phyloP scores from a whole-genome alignment of 202 grass and related monocot species.

The Carex arenaria region DNA sequence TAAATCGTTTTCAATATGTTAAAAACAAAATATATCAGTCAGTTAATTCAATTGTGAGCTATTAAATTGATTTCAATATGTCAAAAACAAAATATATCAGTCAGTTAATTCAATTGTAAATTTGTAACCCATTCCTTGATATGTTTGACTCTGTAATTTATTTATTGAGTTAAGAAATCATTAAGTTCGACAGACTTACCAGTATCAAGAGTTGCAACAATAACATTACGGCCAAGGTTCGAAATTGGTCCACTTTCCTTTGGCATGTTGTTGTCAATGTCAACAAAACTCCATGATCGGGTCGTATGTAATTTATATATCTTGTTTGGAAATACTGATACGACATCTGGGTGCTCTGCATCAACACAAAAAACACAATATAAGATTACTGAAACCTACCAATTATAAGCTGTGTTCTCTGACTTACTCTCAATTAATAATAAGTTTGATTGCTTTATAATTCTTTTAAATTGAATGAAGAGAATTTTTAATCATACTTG shows the following conservation, averaged over 20 bases:
- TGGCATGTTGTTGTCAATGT: conserved; percentile 32
- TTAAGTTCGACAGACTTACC: conserved; percentile 26
- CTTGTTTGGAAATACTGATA: conserved; percentile 72
- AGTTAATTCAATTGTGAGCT: not conserved
- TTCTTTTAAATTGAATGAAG: not conserved
- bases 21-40: not conserved
- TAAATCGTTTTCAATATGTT: not conserved
- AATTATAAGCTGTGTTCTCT: not conserved
- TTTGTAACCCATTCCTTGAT: too few relatives aligned
- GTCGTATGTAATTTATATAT: conserved; percentile 75
- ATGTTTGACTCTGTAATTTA: too few relatives aligned
- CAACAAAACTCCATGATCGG: conserved; percentile 71
- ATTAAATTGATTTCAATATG: not conserved
- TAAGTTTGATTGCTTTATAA: not conserved
- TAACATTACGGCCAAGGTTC: conserved; percentile 57
- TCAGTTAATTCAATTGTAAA: not conserved
- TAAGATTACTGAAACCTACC: not conserved
- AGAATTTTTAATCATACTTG: conserved; percentile 30
- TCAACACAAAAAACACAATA: not conserved
- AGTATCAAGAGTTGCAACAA: conserved; percentile 69
- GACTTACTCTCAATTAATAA: not conserved
- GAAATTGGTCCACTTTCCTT: conserved; percentile 40
- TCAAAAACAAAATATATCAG: not conserved
- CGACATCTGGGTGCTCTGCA: conserved; percentile 52
- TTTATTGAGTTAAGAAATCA: not conserved